These are phyloP conservation scores for Pleurotus citrinopileatus DNA, from an alignment of 768 basidiomycete species.

Conservation along the genomic window DNA sequence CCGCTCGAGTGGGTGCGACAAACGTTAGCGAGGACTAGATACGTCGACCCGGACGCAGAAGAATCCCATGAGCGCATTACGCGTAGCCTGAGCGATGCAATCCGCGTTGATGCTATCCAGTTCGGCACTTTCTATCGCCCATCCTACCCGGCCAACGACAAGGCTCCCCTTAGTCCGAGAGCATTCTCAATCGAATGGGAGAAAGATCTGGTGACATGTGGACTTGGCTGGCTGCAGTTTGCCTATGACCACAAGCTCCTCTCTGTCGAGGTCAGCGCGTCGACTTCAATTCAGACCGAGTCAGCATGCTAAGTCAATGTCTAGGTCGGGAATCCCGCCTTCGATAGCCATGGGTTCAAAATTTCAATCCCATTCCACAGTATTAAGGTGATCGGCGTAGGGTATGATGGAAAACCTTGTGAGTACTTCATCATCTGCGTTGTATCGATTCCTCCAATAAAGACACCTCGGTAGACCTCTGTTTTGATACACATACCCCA, in stretches of 20 bases:
- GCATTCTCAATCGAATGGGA: constrained; percentile 75
- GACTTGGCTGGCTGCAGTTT: constrained; percentile 54
- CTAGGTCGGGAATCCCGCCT: constrained; percentile 60
- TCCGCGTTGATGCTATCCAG: constrained; percentile 63
- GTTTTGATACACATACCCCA: constrained; percentile 66
- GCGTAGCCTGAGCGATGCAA: constrained; percentile 37
- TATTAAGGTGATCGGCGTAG: constrained; percentile 59
- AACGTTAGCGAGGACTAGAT: constrained; percentile 53
- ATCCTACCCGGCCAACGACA: constrained; percentile 24
- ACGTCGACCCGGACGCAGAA: constrained; percentile 51
- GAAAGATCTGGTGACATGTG: constrained; percentile 39
- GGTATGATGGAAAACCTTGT: constrained; percentile 69
- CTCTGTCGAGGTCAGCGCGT: constrained; percentile 48
- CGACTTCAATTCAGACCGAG: not conserved
- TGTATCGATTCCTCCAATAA: constrained; percentile 9
- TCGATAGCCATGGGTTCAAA: constrained; percentile 46
- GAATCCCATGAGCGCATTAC: constrained; percentile 45
- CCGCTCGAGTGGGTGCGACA: constrained; percentile 18
- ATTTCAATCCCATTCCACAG: constrained; percentile 55
- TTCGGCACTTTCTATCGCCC: constrained; percentile 59
- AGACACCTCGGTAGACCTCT: constrained; percentile 44
- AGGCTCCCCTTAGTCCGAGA: constrained; percentile 33
- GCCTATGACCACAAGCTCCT: constrained; percentile 70
- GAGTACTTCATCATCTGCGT: constrained; percentile 17
- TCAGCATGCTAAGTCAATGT: constrained; percentile 6